Evolutionary conservation across 106 monocot genomes (phyloP).

Genomic region (Apostasia shenzhenica): DNA sequence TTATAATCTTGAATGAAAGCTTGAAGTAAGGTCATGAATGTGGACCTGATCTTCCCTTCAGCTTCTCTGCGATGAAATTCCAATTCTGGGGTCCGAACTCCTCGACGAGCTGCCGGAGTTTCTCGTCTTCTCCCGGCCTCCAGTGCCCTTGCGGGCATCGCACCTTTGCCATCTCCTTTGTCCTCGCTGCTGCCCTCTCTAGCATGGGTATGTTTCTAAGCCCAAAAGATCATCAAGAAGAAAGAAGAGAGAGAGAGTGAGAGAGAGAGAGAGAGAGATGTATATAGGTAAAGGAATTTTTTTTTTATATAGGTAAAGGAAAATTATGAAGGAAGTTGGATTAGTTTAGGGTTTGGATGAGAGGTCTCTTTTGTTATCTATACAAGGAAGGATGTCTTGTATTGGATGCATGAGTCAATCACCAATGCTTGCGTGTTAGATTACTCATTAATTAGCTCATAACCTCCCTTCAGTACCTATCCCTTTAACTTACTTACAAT

Average conservation of each 20-base stretch:
- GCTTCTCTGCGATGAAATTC: constrained; percentile 80
- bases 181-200: constrained; percentile 13
- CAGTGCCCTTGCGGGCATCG: constrained; percentile 66
- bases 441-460: background rate
- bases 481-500: constrained; percentile 1
- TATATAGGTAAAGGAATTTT: background rate
- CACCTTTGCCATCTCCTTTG: constrained; percentile 13
- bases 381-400: background rate
- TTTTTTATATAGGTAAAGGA: background rate
- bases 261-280: background rate
- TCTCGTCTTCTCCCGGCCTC: constrained; percentile 85
- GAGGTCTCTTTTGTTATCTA: background rate
- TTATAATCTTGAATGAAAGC: background rate
- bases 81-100: constrained; percentile 88
- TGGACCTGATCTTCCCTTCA: constrained; percentile 79
- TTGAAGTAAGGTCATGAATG: background rate
- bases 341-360: constrained; percentile 5
- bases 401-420: background rate
- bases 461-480: background rate
- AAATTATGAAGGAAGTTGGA: background rate
- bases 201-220: background rate
- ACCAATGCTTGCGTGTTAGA: background rate
- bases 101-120: constrained; percentile 55
- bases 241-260: background rate
- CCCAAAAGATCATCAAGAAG: background rate